A percentile compares a stretch with the other conserved stretches of the same genome.
These are phyloP conservation scores for Papilionanthe hybrid DNA, from an alignment of 116 monocot genomes.

Conservation along the genomic window DNA sequence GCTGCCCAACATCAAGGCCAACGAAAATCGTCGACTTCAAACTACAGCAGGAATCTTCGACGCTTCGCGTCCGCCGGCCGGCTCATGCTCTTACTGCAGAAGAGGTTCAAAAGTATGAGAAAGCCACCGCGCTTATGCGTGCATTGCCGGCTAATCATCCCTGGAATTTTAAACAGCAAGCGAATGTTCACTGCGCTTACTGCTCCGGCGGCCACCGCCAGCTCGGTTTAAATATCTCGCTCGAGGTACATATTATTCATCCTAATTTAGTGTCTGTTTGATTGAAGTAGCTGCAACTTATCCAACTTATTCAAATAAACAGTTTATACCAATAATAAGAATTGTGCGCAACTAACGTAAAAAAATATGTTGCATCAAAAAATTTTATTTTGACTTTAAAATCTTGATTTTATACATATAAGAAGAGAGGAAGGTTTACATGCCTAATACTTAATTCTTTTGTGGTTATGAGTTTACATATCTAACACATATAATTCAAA, in stretches of 20 bases:
- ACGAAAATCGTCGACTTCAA: slow-evolving; percentile 1
- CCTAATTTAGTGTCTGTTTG: neutral
- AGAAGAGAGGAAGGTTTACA: too few relatives aligned
- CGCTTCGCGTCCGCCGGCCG: too few relatives aligned
- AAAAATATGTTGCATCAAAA: too few relatives aligned
- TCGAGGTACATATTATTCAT: neutral
- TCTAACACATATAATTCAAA: too few relatives aligned
- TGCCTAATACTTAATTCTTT: too few relatives aligned
- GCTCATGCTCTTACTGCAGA: neutral
- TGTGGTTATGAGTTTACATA: too few relatives aligned
- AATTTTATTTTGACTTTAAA: too few relatives aligned
- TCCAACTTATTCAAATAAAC: too few relatives aligned
- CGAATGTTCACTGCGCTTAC: neutral
- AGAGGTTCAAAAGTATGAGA: neutral
- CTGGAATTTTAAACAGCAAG: neutral
- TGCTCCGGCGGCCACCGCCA: neutral
- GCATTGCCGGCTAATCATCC: neutral
- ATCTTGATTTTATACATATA: too few relatives aligned
- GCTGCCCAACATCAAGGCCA: neutral
- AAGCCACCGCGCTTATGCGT: neutral
- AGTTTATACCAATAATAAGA: too few relatives aligned
- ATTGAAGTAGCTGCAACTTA: too few relatives aligned
- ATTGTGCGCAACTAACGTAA: too few relatives aligned
- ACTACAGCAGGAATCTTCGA: neutral
- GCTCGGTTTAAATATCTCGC: neutral